A percentile compares a stretch with the other conserved stretches of the same genome.
Evolutionary conservation across 2,329 filamentous ascomycete genomes (phyloP).

Genomic region (Alternaria sp.): DNA sequence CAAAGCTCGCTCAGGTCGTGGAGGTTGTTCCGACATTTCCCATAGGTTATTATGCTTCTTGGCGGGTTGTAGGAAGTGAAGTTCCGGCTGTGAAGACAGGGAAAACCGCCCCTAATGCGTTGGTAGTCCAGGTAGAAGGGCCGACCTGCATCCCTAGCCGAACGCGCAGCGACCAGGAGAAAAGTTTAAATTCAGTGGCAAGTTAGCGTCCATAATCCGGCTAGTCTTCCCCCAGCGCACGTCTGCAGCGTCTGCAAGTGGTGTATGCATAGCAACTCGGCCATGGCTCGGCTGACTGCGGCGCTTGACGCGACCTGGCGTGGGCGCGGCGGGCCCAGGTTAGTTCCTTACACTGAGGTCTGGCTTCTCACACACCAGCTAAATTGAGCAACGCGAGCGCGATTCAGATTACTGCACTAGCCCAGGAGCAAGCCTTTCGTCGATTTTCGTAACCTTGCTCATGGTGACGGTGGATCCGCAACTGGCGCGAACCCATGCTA

Average conservation of each 20-base stretch:
- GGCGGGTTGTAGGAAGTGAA: constrained; percentile 19
- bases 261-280: constrained; percentile 34
- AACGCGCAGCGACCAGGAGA: constrained; percentile 20
- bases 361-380: constrained; percentile 32
- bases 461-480: constrained; percentile 37
- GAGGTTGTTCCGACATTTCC: constrained; percentile 25
- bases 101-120: constrained; percentile 16
- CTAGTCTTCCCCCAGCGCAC: constrained; percentile 21
- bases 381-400: constrained; percentile 32
- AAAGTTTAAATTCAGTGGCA: constrained; percentile 36
- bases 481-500: constrained; percentile 42
- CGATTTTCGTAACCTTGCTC: constrained; percentile 30
- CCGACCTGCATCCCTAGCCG: constrained; percentile 27
- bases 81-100: constrained; percentile 25
- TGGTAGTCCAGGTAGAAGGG: constrained; percentile 27
- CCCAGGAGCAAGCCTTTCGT: constrained; percentile 32
- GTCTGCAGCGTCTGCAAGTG: constrained; percentile 16
- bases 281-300: constrained; percentile 36
- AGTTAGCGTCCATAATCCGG: constrained; percentile 32
- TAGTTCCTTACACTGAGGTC: constrained; percentile 24
- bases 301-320: constrained; percentile 32
- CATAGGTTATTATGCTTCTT: constrained; percentile 25
- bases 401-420: constrained; percentile 41
- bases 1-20: constrained; percentile 10
- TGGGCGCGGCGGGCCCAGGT: constrained; percentile 16